Conservation (phyloP, 2,329 filamentous ascomycete genomes). For the Calonectria honghensis region DNA sequence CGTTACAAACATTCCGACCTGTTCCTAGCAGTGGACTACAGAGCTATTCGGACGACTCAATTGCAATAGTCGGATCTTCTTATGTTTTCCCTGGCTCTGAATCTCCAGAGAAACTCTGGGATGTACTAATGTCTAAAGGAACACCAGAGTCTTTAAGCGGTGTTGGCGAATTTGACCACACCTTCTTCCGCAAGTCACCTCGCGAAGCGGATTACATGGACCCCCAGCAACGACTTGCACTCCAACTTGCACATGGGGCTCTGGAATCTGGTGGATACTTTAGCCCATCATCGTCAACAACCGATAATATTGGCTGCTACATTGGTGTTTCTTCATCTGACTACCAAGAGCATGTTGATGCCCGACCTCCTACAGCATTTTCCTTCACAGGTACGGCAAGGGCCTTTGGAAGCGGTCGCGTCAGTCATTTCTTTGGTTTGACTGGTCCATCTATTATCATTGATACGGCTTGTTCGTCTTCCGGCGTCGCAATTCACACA, state of each 20-base stretch:
- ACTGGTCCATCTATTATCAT: background rate
- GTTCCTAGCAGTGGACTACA: background rate
- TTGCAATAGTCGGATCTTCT: background rate
- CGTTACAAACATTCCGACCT: background rate
- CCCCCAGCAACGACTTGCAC: slow-evolving; percentile 1
- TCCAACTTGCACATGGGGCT: background rate
- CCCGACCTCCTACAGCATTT: slow-evolving; percentile 2
- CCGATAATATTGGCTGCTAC: slow-evolving; percentile 2
- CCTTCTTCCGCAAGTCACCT: slow-evolving; percentile 2
- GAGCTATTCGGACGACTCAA: background rate
- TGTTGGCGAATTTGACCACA: background rate
- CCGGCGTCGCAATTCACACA: slow-evolving; percentile 3
- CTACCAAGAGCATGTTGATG: background rate
- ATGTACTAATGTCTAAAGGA: background rate
- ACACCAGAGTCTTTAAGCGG: background rate
- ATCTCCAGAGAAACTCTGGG: background rate
- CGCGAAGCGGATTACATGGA: slow-evolving; percentile 8
- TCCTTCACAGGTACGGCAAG: slow-evolving; percentile 2
- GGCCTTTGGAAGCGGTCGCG: background rate
- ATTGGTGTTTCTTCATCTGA: background rate
- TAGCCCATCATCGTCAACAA: background rate
- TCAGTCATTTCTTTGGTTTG: slow-evolving; percentile 1
- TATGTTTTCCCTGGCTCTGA: background rate
- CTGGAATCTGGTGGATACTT: background rate
- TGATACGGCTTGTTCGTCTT: slow-evolving; percentile 4